Base-by-base conservation (phyloP, 176 grass and related monocot species). In the Zoysia japonica region DNA sequence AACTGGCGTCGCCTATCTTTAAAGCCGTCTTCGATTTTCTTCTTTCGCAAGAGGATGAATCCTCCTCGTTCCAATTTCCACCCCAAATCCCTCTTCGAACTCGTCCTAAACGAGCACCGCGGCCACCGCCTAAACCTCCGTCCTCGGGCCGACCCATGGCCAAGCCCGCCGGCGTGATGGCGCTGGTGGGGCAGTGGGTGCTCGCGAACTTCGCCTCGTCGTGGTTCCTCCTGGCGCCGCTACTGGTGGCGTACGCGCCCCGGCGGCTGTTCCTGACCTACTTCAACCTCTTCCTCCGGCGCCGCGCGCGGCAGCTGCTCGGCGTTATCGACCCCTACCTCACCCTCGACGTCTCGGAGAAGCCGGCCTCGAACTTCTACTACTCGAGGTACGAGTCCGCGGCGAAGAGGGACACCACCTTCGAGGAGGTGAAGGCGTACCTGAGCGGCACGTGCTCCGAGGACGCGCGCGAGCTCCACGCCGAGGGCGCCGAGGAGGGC, bases 361-460 rank as follows among this genome's bases (percentile, higher is more conserved):
- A 28, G 51, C 71, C 49, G 3, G 1, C 49, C 3, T 0, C 13
- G 11, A 0, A 0, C 0, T 0, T 1, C 11, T 17, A 2, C 17
- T 72, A 54, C 14, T 19, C 1, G 9, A 9, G 71, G 15, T 1
- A 56, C 37, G 0, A 49, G 37, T 12, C 51, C 37, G 15, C 8
- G 38, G 46, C 5, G 10, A 39, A 35, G 52, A 4, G 51, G 1
- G 51, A 43, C 71, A 20, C 4, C 46, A 70, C 68, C 19, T 50
- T 70, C 20, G 68, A 49, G 47, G 67, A 69, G 45, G 67, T 48
- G 8, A 69, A 69, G 67, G 67, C 67, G 67, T 69, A 68, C 66
- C 65, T 68, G 65, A 68, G 65, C 65, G 45, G 19, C 43, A 44
- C 67, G 9, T 28, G 41, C 14, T 6, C 65, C 3, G 16, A n/a